Conservation (phyloP, 2,329 filamentous ascomycete genomes). For the Orbilia ellipsospora region DNA sequence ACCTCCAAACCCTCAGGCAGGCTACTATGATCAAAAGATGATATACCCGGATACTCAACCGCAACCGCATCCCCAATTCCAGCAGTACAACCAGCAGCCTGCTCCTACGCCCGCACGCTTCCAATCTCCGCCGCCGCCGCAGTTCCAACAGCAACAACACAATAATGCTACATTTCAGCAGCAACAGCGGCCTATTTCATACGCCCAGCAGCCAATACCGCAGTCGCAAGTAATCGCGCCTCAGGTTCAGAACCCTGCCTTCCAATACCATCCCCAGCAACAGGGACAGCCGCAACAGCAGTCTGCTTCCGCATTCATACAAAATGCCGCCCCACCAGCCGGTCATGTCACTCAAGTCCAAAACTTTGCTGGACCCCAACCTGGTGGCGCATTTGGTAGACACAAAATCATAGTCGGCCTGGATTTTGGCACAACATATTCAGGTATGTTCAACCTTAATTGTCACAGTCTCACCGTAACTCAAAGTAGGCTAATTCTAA, state of each 20-base stretch:
- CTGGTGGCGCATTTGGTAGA: conserved; percentile 29
- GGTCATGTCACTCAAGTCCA: conserved; percentile 38
- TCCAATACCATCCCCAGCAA: conserved; percentile 25
- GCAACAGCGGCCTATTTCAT: conserved; percentile 8
- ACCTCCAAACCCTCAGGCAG: no score
- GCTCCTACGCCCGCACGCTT: background rate
- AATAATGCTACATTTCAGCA: conserved; percentile 4
- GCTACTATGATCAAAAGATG: conserved; percentile 33
- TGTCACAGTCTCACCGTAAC: background rate
- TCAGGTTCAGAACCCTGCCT: background rate
- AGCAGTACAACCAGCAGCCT: conserved; percentile 13
- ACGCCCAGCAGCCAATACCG: conserved; percentile 7
- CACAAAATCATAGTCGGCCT: conserved; percentile 52
- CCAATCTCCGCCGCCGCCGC: conserved; percentile 17
- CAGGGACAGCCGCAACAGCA: background rate
- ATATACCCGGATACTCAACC: conserved; percentile 11
- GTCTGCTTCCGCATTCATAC: conserved; percentile 20
- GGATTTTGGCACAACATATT: conserved; percentile 47
- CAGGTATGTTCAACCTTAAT: conserved; percentile 14
- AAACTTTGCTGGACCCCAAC: conserved; percentile 43
- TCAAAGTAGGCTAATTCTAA: background rate
- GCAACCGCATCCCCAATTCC: conserved; percentile 14
- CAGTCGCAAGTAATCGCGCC: background rate
- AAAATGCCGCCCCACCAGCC: conserved; percentile 28
- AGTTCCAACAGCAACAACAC: conserved; percentile 27